Base-by-base conservation (phyloP, 371 early-diverging fungal genomes). In the Apophysomyces trapeziformis region DNA sequence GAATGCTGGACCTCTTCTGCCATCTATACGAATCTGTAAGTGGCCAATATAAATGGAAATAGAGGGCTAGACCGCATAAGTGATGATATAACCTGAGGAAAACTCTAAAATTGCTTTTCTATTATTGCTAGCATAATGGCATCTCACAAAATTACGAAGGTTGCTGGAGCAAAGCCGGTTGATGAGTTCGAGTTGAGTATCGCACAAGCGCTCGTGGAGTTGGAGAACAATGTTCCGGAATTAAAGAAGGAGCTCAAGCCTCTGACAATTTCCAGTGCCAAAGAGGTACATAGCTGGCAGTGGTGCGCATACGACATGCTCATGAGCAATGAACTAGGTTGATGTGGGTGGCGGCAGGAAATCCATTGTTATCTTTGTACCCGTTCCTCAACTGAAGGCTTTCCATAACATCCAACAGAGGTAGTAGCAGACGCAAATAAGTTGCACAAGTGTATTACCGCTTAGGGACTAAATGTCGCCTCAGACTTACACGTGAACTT, bases 401-500 rank as follows among this genome's bases (percentile, higher is more conserved):
- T 94, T 93, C 91, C 94, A 95, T 90, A 95, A 95, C 89, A 87
- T 96, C 77, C 96, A 96, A 85, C 84, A 87, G 81, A 90, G 95
- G 87, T 86, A 84, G 36, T 63, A 47, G 7, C 43, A n/a, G 14
- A 21, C 21, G 13, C 2, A 38, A 32, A 57, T 16, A 13, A 57
- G 57, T 13, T 13, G 39, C n/a, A 41, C 35, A 12, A 5, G 7
- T n/a, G 14, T 14, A 12, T 3, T 26, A 41, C 13, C 1, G 8
- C 41, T 41, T 4, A 41, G 11, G 5, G 13, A 3, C 32, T 26
- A 41, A 41, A 13, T 41, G 8, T 13, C 41, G 41, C 41, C 13
- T n/a, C 54, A 77, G 83, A 67, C 91, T 97, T 64, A 94, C 96
- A 72, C 95, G 97, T 77, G 98, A 97, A 88, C 89, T 97, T 73